Conservation (phyloP, 176 grass and related monocot genomes). For the Oryza meyeriana region DNA sequence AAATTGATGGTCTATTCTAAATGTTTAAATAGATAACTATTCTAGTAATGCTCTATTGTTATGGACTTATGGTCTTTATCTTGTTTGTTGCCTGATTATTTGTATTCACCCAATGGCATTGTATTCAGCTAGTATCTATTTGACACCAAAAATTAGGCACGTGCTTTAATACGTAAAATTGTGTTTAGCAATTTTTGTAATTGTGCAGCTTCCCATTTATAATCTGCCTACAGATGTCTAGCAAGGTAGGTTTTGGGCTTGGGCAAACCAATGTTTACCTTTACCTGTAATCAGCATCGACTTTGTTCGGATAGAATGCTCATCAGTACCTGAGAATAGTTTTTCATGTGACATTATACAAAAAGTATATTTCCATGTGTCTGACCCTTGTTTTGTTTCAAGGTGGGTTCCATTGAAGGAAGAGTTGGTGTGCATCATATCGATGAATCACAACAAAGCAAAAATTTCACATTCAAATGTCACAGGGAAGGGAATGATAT, state of each 20-base stretch:
- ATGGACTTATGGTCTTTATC: constrained; percentile 17
- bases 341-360: neutral
- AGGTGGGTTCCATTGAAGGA: constrained; percentile 95
- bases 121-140: neutral
- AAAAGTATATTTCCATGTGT: constrained; percentile 5
- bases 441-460: constrained; percentile 86
- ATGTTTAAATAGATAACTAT: neutral
- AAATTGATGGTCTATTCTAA: neutral
- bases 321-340: neutral
- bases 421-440: constrained; percentile 98
- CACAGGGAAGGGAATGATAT: constrained; percentile 94
- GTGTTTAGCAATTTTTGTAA: neutral
- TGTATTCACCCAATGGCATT: constrained; percentile 3
- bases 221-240: neutral
- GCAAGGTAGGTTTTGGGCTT: neutral
- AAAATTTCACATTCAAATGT: constrained; percentile 99
- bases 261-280: neutral
- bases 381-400: constrained; percentile 35
- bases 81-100: neutral
- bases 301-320: neutral
- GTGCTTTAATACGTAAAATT: neutral
- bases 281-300: neutral
- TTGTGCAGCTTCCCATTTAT: neutral
- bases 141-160: neutral
- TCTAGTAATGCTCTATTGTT: neutral